These are phyloP conservation scores for Conticribra guillardii DNA, from an alignment of 108 stramenopile species.

Conservation along the genomic window DNA sequence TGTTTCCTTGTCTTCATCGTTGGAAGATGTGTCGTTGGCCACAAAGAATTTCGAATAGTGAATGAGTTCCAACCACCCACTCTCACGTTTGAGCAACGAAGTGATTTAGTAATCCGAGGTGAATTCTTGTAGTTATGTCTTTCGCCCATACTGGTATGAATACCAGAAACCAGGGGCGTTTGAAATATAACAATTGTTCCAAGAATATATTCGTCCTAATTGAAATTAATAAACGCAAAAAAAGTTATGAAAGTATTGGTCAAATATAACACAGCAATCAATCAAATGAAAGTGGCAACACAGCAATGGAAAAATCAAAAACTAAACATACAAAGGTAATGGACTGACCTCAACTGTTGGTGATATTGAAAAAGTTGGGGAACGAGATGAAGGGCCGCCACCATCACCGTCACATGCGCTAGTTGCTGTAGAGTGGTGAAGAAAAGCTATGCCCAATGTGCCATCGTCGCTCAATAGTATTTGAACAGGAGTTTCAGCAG, in stretches of 20 bases:
- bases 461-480: conserved; percentile 58
- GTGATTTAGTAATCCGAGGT: conserved; percentile 27
- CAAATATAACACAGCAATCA: background rate
- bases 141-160: background rate
- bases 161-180: conserved; percentile 26
- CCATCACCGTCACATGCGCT: background rate
- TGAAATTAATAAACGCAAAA: background rate
- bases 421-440: conserved; percentile 17
- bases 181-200: conserved; percentile 60
- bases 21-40: conserved; percentile 52
- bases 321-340: background rate
- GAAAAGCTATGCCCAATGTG: conserved; percentile 46
- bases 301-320: background rate
- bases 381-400: background rate
- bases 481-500: conserved; percentile 56
- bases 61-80: conserved; percentile 49
- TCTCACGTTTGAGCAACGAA: conserved; percentile 57
- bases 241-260: background rate
- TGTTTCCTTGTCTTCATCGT: background rate
- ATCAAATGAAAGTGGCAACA: background rate
- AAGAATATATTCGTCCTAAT: conserved; percentile 45
- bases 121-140: conserved; percentile 13
- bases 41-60: conserved; percentile 54
- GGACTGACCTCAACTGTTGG: conserved; percentile 23
- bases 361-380: conserved; percentile 6